Percentiles rank a stretch among this genome's conserved stretches.
Conservation (phyloP, 768 basidiomycete genomes). For the Clitopilus passeckerianus region DNA sequence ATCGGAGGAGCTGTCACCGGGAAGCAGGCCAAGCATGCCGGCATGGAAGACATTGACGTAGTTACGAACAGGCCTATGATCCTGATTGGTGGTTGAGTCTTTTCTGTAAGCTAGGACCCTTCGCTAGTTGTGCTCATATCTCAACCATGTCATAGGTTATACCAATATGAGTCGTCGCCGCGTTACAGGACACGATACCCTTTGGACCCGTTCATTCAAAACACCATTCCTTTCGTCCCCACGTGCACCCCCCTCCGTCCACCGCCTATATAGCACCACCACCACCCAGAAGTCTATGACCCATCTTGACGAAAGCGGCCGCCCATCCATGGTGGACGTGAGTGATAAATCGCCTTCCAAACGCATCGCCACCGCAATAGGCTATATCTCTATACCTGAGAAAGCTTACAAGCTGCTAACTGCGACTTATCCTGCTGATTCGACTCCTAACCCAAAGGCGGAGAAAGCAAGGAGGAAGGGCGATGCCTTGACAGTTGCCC, state of each 20-base stretch:
- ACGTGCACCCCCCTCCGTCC: neutral
- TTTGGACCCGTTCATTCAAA: neutral
- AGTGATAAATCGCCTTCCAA: constrained; percentile 54
- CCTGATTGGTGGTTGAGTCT: constrained; percentile 86
- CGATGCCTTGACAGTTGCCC: constrained; percentile 68
- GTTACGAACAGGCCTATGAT: constrained; percentile 85
- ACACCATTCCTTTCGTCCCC: neutral
- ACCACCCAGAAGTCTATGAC: constrained; percentile 39
- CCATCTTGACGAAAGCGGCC: constrained; percentile 69
- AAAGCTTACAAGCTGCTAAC: constrained; percentile 64
- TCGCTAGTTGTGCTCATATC: neutral
- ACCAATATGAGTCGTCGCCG: neutral
- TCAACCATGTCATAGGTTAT: neutral
- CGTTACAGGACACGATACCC: neutral
- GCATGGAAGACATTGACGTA: constrained; percentile 79
- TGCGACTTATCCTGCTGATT: constrained; percentile 26
- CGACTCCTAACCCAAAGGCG: constrained; percentile 21
- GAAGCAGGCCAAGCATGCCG: constrained; percentile 80
- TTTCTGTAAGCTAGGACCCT: constrained; percentile 10
- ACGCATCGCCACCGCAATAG: constrained; percentile 71
- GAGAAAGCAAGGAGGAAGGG: constrained; percentile 62
- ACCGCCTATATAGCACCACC: constrained; percentile 12
- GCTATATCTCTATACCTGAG: constrained; percentile 63
- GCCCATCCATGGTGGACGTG: constrained; percentile 83
- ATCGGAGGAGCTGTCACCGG: constrained; percentile 62